phyloP scores from a whole-genome alignment of 805 yeast species.

The Candida maltosa region DNA sequence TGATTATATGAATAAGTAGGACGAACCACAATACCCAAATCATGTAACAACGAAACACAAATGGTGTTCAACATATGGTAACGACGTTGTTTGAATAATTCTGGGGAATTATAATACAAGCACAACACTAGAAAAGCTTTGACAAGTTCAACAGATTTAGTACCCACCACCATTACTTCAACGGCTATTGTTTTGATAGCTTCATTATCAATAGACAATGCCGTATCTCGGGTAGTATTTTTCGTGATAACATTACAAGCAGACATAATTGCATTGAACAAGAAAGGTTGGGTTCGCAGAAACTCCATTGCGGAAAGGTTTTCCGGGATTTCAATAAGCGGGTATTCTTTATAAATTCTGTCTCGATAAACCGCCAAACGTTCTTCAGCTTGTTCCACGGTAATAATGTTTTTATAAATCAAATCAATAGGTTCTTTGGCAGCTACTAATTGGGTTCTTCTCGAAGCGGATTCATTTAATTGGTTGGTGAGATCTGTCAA shows the following conservation, averaged over 20 bases:
- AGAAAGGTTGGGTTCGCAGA: conserved; percentile 50
- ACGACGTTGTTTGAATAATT: conserved; percentile 74
- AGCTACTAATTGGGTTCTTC: conserved; percentile 32
- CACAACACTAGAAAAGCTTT: conserved; percentile 59
- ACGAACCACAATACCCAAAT: conserved; percentile 66
- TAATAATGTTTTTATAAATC: conserved; percentile 54
- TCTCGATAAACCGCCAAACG: conserved; percentile 51
- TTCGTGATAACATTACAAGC: conserved; percentile 45
- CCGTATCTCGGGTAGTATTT: conserved; percentile 28
- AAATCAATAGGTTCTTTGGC: conserved; percentile 43
- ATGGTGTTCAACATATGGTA: conserved; percentile 66
- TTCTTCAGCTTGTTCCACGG: conserved; percentile 54
- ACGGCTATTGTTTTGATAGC: conserved; percentile 48
- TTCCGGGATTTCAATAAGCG: conserved; percentile 54
- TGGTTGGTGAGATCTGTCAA: conserved; percentile 44
- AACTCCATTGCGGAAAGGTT: conserved; percentile 45
- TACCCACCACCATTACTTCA: conserved; percentile 67
- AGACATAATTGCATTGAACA: conserved; percentile 65
- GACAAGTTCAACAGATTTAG: conserved; percentile 65
- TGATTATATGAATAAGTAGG: conserved; percentile 23
- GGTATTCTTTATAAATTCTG: conserved; percentile 45
- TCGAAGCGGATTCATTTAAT: conserved; percentile 44
- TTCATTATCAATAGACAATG: conserved; percentile 49
- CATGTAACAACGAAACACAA: conserved; percentile 67
- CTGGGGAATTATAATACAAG: conserved; percentile 83